Conservation (phyloP, 164 flowering plant species). For the Vitis amurensis region DNA sequence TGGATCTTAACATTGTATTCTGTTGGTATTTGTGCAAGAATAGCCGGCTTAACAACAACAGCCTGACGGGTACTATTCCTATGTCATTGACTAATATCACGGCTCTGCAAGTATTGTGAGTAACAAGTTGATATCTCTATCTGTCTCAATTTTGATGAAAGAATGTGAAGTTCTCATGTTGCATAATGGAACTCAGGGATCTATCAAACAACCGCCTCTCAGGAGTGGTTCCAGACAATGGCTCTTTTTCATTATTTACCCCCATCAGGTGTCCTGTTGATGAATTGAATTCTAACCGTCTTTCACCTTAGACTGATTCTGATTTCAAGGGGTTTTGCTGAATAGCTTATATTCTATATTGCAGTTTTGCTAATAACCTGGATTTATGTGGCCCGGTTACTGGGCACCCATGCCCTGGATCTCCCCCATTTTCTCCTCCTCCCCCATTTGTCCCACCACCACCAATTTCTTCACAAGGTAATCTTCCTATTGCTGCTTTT, state of each 20-base stretch:
- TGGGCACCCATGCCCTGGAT: slow-evolving; percentile 68
- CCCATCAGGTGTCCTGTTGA: slow-evolving; percentile 54
- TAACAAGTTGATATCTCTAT: slow-evolving; percentile 5
- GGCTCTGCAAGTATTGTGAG: slow-evolving; percentile 57
- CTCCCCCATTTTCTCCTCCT: slow-evolving; percentile 98
- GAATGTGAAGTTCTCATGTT: background rate
- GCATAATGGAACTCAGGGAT: slow-evolving; percentile 48
- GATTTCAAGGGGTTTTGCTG: background rate
- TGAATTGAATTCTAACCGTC: background rate
- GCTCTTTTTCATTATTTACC: slow-evolving; percentile 65
- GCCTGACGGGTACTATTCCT: slow-evolving; percentile 54
- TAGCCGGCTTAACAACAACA: slow-evolving; percentile 69
- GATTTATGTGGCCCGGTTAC: slow-evolving; percentile 54
- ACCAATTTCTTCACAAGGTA: slow-evolving; percentile 62
- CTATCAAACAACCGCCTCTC: slow-evolving; percentile 59
- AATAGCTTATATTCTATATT: slow-evolving; percentile 11
- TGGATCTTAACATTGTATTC: slow-evolving; percentile 6
- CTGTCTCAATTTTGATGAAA: background rate
- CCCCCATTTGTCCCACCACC: slow-evolving; percentile 89
- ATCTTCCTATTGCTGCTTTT: background rate
- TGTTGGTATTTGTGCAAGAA: slow-evolving; percentile 28
- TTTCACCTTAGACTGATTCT: background rate
- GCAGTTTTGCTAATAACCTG: slow-evolving; percentile 82
- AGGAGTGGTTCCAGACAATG: slow-evolving; percentile 64
- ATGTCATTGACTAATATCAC: slow-evolving; percentile 50